Evolutionary conservation across 306 rosid genomes (phyloP), one percentile per base, ranked within the genome.

Genomic region (Quercus gilva): DNA sequence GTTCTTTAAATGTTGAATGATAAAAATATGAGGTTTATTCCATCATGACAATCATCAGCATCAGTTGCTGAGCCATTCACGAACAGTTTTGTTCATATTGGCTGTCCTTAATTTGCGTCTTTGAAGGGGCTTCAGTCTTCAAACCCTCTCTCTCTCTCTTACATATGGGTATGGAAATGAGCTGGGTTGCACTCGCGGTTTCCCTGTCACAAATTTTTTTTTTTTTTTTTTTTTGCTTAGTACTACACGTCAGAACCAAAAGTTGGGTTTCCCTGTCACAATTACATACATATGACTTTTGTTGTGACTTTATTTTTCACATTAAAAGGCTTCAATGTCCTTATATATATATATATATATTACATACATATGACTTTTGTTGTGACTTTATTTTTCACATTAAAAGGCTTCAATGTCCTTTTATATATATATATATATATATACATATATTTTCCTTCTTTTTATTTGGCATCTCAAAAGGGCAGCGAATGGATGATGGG

Each of bases 101-200:
- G 60, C 56, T 76, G 4, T 78, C 91, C 94, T 83, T 83, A 73
- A 91, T 81, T 87, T 85, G 82, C 92, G 90, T 91, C 91, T 84
- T 78, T 78, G 85, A 85, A 76, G 76, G 76, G 80, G 80, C 85
- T 28, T 20, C 35, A 31, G 5, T 4, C 35, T 4, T 4, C 35
- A 29, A 29, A 29, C 5, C 35, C 45, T 70, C 21, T 43, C 68
- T 74, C 51, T 76, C 72, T 75, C 75, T 77, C 25, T 4, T 0
- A 4, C 33, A 4, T 31, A 31, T 4, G 5, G 35, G 35, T 31
- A 31, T 31, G 35, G 35, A 31, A 31, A 31, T 31, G 5, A 31
- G 35, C 5, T 31, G 35, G 35, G 5, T 31, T 31, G 35, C 35
- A 31, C 35, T 31, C 0, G 35, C 1, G 35, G 35, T 4, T 31